Evolutionary conservation across 106 monocot genomes (phyloP), one percentile per base, ranked within the genome.

Genomic region (Gastrodia elata): DNA sequence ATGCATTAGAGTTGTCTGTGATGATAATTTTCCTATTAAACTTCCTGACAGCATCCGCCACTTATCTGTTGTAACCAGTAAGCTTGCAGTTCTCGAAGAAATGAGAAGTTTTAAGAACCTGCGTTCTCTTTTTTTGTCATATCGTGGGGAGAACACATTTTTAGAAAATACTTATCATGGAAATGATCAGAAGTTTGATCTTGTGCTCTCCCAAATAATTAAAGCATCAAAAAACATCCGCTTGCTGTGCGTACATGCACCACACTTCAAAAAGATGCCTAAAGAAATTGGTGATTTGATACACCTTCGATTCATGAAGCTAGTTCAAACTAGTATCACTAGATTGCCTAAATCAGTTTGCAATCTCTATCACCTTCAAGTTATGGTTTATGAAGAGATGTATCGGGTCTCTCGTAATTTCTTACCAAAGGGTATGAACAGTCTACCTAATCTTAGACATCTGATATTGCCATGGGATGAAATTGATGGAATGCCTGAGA

Each of bases 281-380:
- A 48, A 27, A 40, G 74, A 71, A 5, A 40, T 80, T 74, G 65
- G 57, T 22, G 26, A 74, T 33, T 39, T 85, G 55, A 78, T 57
- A 41, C 77, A 85, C 68, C 81, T 85, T 30, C 68, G 84, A 13
- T 81, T 64, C 56, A 43, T 85, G 13, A 30, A 56, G n/a, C 67
- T 67, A 6, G 57, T 74, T 49, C n/a, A 74, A 74, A 33, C 13
- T 67, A 25, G 18, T 65, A 38, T 85, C 6, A 20, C 26, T 11
- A 15, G 30, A 16, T 72, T 85, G 39, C 75, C 81, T 33, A 48
- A 27, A 69, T 69, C 73, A 6, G 10, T 80, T 1, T 68, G 75
- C 68, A 37, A 39, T 34, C 73, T 73, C 39, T 58, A 58, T 38
- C 73, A 73, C 57, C 57, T 73, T 0, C 57, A 73, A 37, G 35